A percentile compares a stretch with the other conserved stretches of the same genome.
Conservation (phyloP, 202 grass and related monocot genomes). For the Setaria viridis region DNA sequence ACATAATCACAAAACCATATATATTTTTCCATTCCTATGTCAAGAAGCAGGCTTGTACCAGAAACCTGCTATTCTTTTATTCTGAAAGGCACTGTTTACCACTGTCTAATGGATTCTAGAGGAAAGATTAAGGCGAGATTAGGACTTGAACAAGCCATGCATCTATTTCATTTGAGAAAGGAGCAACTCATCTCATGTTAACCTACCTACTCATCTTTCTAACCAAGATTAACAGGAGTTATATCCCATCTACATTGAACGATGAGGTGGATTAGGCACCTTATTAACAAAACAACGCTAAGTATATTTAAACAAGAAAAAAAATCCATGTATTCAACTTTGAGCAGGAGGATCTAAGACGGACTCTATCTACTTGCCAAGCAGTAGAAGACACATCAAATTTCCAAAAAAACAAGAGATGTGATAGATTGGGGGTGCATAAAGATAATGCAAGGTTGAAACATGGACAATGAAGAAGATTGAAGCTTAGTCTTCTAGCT, state of each 20-base stretch:
- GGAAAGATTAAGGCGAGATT: conserved; percentile 15
- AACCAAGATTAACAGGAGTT: conserved; percentile 29
- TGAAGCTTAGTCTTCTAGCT: too few relatives aligned
- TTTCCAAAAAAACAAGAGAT: too few relatives aligned
- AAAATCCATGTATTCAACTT: not conserved
- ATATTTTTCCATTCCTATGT: not conserved
- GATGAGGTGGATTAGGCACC: conserved; percentile 31
- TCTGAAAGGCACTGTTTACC: conserved; percentile 38
- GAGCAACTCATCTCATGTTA: conserved; percentile 34
- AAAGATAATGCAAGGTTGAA: too few relatives aligned
- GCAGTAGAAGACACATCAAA: too few relatives aligned
- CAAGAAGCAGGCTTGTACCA: conserved; percentile 7
- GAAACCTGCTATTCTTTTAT: not conserved
- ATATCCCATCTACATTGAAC: conserved; percentile 42
- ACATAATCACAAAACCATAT: not conserved
- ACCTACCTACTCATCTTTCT: conserved; percentile 33
- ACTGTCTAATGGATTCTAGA: not conserved
- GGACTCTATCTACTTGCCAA: too few relatives aligned
- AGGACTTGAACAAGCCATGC: conserved; percentile 14
- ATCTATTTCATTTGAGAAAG: conserved; percentile 32
- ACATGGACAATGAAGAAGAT: too few relatives aligned
- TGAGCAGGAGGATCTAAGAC: too few relatives aligned
- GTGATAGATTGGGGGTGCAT: too few relatives aligned
- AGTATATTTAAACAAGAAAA: not conserved
- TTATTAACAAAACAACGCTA: not conserved